Conservation (phyloP, 2,329 filamentous ascomycete species). For the Diplodia intermedia region DNA sequence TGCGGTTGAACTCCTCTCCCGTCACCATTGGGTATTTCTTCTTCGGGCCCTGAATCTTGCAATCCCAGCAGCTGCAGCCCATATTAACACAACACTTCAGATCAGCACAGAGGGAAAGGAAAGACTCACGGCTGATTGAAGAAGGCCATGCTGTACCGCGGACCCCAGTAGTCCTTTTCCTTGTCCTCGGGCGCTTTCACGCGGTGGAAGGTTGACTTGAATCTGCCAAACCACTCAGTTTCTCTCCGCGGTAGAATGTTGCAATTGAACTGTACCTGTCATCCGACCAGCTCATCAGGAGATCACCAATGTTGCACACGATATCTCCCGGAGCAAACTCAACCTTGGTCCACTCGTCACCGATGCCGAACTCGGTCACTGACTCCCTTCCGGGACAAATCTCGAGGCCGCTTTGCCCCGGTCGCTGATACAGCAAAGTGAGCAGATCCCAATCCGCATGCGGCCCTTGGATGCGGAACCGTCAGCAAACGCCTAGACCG, state of each 20-base stretch:
- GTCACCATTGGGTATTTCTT: constrained; percentile 69
- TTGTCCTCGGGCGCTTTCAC: constrained; percentile 66
- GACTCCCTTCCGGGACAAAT: constrained; percentile 70
- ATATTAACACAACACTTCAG: background rate
- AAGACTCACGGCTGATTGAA: constrained; percentile 64
- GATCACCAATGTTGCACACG: constrained; percentile 71
- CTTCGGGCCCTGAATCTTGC: constrained; percentile 64
- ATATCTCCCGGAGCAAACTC: constrained; percentile 61
- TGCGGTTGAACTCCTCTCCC: constrained; percentile 65
- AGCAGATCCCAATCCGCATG: constrained; percentile 61
- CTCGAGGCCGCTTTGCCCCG: constrained; percentile 67
- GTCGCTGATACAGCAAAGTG: constrained; percentile 68
- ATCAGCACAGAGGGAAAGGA: constrained; percentile 35
- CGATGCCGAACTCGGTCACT: constrained; percentile 64
- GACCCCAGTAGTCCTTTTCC: constrained; percentile 60
- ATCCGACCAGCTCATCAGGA: constrained; percentile 71
- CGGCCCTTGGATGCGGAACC: background rate
- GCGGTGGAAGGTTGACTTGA: constrained; percentile 70
- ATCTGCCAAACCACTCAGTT: constrained; percentile 47
- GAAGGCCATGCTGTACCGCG: constrained; percentile 69
- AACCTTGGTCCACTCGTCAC: constrained; percentile 70
- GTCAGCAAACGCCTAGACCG: background rate
- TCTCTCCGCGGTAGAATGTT: no score
- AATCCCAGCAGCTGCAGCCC: constrained; percentile 52
- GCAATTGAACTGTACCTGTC: constrained; percentile 46